Evolutionary conservation across 2,329 filamentous ascomycete species (phyloP), one percentile per base, ranked within the genome.

Genomic region (Coniochaeta sp.): DNA sequence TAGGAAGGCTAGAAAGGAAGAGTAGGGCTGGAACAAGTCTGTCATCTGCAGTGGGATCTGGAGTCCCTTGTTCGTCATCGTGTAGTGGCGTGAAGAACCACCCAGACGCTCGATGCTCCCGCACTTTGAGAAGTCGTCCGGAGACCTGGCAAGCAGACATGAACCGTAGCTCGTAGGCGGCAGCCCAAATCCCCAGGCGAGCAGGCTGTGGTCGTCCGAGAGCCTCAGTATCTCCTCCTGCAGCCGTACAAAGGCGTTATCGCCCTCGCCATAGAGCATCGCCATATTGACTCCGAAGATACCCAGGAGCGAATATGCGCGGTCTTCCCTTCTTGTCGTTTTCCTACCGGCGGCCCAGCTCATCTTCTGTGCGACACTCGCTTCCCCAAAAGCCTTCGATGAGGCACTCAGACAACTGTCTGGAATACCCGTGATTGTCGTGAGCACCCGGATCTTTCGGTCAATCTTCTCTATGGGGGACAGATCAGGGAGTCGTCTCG

Each of bases 261-360:
- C 26, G 7, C 56, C 56, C 33, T 69, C 67, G 1, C 67, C 67
- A 31, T 71, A 70, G 1, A 71, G 31, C 9, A 68, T 52, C 0
- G 69, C 67, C 67, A 70, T 69, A 56, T 68, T 67, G 40, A 71
- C 64, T 9, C 64, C 64, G 19, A 69, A 67, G 11, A 70, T 65
- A 0, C 69, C 69, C 1, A 70, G 60, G 0, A 71, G 63, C 31
- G 68, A 67, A 47, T 69, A 71, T 3, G 68, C 68, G 19, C 65
- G 62, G 26, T 70, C 69, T 58, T 71, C 68, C 1, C 62, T 59
- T 1, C 66, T 61, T 1, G 64, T 67, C 3, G 68, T 71, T 24
- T 61, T 47, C 0, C 68, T 60, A 1, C 43, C 61, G 5, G 67
- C 60, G 0, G 67, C 69, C 68, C 68, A 70, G 11, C 64, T 66